Conservation (phyloP, 768 basidiomycete genomes). For the Boletus speciosus region DNA sequence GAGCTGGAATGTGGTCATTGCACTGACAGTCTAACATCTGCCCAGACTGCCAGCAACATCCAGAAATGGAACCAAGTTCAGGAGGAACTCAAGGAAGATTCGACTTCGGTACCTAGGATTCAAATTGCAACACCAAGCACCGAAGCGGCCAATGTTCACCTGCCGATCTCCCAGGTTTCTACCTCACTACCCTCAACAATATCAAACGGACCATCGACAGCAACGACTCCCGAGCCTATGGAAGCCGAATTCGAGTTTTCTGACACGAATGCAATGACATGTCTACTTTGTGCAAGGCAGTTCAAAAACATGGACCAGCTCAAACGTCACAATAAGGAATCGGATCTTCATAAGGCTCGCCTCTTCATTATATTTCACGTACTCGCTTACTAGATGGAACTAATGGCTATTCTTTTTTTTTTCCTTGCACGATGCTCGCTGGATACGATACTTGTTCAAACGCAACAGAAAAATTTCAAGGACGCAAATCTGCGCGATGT, state of each 20-base stretch:
- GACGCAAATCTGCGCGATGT: slow-evolving; percentile 69
- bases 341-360: slow-evolving; percentile 90
- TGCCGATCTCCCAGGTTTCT: slow-evolving; percentile 5
- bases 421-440: slow-evolving; percentile 2
- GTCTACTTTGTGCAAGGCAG: slow-evolving; percentile 88
- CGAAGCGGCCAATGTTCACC: slow-evolving; percentile 2
- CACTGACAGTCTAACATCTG: slow-evolving; percentile 1
- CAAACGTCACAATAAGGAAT: slow-evolving; percentile 87
- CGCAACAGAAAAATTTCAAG: slow-evolving; percentile 76
- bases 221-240: slow-evolving; percentile 37
- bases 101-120: slow-evolving; percentile 24
- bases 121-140: slow-evolving; percentile 6
- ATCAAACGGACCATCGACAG: slow-evolving; percentile 23
- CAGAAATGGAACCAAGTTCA: slow-evolving; percentile 97
- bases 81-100: slow-evolving; percentile 66
- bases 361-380: slow-evolving; percentile 34
- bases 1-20: background rate
- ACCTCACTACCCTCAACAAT: slow-evolving; percentile 10
- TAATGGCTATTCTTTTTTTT: slow-evolving; percentile 29
- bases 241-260: slow-evolving; percentile 80
- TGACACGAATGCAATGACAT: slow-evolving; percentile 70
- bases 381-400: slow-evolving; percentile 24
- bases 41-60: slow-evolving; percentile 83
- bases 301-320: slow-evolving; percentile 88
- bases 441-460: slow-evolving; percentile 3